Percentiles rank a stretch among this genome's conserved stretches.
Evolutionary conservation across 2,329 filamentous ascomycete genomes (phyloP).

Genomic region (Aspergillus versicolor): DNA sequence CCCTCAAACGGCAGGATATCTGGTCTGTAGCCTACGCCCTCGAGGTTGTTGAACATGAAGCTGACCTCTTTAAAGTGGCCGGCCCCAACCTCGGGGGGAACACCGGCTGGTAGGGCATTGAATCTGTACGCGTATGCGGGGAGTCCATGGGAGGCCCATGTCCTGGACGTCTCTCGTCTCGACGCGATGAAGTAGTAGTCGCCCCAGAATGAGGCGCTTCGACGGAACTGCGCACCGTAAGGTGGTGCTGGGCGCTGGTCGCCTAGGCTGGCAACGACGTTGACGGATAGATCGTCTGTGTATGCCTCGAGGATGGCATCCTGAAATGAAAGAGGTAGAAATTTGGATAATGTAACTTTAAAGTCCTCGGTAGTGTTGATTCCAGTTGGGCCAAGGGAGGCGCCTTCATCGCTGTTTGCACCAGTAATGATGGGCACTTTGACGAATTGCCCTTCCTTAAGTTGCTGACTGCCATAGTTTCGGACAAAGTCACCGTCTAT

Average conservation of each 20-base stretch:
- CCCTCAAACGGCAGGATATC: neutral
- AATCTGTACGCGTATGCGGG: constrained; percentile 16
- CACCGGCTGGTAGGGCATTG: constrained; percentile 10
- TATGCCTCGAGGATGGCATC: neutral
- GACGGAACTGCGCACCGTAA: constrained; percentile 13
- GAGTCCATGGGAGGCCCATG: constrained; percentile 8
- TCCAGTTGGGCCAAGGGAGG: constrained; percentile 52
- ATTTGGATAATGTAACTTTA: constrained; percentile 27
- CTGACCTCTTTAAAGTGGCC: neutral
- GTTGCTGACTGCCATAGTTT: constrained; percentile 53
- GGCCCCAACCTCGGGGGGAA: constrained; percentile 7
- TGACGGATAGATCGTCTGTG: neutral
- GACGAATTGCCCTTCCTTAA: constrained; percentile 60
- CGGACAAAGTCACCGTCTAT: constrained; percentile 60
- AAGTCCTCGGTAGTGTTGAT: constrained; percentile 59
- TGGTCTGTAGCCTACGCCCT: constrained; percentile 1
- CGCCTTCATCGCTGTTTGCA: constrained; percentile 66
- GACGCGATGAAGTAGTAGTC: constrained; percentile 15
- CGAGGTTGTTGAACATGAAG: constrained; percentile 9
- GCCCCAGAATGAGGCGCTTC: constrained; percentile 9
- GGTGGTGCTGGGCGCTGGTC: constrained; percentile 1
- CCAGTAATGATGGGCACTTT: constrained; percentile 64
- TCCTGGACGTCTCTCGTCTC: constrained; percentile 11
- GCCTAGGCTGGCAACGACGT: constrained; percentile 1
- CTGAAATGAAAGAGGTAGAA: neutral